These are phyloP conservation scores for Fusarium azukiicola DNA, from an alignment of 2,329 filamentous ascomycete species.

Conservation along the genomic window DNA sequence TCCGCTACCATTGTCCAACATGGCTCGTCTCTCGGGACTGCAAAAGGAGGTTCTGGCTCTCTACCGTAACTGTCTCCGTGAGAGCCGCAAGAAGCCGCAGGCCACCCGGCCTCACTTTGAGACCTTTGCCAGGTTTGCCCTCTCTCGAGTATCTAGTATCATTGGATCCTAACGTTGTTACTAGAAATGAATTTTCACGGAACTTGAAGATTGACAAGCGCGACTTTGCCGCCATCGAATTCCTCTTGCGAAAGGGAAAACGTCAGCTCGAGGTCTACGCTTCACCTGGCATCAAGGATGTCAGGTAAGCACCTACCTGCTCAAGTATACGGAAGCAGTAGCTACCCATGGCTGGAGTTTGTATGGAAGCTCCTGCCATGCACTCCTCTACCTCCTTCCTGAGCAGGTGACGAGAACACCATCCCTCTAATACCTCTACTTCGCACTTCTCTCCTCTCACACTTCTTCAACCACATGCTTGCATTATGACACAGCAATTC, in stretches of 20 bases:
- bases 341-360: neutral
- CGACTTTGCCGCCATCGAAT: constrained; percentile 93
- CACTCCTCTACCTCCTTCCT: constrained; percentile 13
- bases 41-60: constrained; percentile 93
- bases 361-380: neutral
- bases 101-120: constrained; percentile 80
- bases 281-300: constrained; percentile 90
- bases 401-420: constrained; percentile 14
- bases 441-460: constrained; percentile 12
- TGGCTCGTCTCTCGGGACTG: constrained; percentile 85
- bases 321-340: neutral
- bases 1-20: constrained; percentile 24
- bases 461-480: constrained; percentile 35
- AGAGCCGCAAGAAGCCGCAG: constrained; percentile 89
- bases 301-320: constrained; percentile 61
- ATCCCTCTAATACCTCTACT: neutral
- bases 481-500: constrained; percentile 35
- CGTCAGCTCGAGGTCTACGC: constrained; percentile 91
- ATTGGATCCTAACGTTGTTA: constrained; percentile 23
- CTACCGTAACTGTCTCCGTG: constrained; percentile 92
- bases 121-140: constrained; percentile 79
- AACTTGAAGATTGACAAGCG: constrained; percentile 86
- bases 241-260: constrained; percentile 89
- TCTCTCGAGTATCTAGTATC: neutral
- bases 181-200: constrained; percentile 88